Base-by-base conservation (phyloP, 2,329 filamentous ascomycete species). In the Penicillium paneum region DNA sequence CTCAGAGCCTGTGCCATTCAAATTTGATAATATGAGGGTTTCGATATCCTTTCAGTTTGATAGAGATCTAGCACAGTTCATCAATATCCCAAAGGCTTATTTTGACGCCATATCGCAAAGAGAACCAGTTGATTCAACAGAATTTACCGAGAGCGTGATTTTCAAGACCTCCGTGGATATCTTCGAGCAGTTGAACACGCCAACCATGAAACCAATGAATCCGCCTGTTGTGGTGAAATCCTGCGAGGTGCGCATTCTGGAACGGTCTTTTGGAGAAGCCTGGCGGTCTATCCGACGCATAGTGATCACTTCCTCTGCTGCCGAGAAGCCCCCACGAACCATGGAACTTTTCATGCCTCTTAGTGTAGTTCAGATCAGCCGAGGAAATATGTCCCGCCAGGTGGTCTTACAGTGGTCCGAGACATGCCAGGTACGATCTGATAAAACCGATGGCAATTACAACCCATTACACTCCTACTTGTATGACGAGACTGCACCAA, bases 331-430 rank as follows among this genome's bases (percentile, higher is more conserved):
- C 5, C 67, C 67, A 3, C 54, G 50, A 17, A 67, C 66, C n/a
- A 60, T 65, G 6, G 67, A 70, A 19, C 52, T 64, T 8, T 69
- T 69, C 32, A 61, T 71, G 58, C 68, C 69, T 7, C 43, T 69
- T 39, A 65, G 65, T 31, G 57, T 54, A n/a, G 65, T 70, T 1
- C 67, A 69, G 49, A 51, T 71, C 11, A 59, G 53, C 17, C 63
- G 65, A 19, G 61, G 62, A 35, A 51, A 62, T 13, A 42, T 56
- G 12, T 61, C 66, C 2, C 59, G 61, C 8, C 60, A 65, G 31
- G 43, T 68, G 2, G 57, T 66, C 11, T 48, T 69, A 3, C 66
- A 65, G 58, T 71, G 69, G 68, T 71, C 69, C 3, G 66, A 70
- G 46, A 67, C 66, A 17, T 61, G 59, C 17, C 68, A 71, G 42